Evolutionary conservation across 2,329 filamentous ascomycete genomes (phyloP), one percentile per base, ranked within the genome.

Genomic region (Aspergillus calidoustus): DNA sequence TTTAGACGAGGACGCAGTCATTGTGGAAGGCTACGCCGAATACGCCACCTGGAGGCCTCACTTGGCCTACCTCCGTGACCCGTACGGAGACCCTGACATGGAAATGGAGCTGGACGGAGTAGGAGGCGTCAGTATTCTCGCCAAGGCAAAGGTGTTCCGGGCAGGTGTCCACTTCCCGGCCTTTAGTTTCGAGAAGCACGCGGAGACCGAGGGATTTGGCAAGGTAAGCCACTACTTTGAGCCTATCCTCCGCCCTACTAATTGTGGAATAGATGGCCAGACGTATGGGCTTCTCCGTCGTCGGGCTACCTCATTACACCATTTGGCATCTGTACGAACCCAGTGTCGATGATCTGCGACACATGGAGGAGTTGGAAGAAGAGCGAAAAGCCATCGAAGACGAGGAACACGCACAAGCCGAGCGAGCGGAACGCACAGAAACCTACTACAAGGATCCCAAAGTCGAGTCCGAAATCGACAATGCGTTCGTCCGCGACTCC

Each of bases 321-420:
- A 97, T 99, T 67, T 99, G 95, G 95, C 95, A 99, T 88, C 84
- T 99, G 72, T 99, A 99, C 81, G 95, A 99, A 78, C 95, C 95
- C n/a, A 97, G 92, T 71, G 91, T 97, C 17, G 95, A 99, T 72
- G 95, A 99, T 72, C 91, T 98, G 65, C 89, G 91, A 62, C 95
- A 98, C 73, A 99, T 99, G 95, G 94, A 93, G 82, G 93, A 97
- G 79, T 97, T 98, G 94, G 94, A 98, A 74, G 84, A 89, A 66
- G 93, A 98, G 75, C 88, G 90, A 59, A 84, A 91, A 66, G 88
- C 87, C 28, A 90, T 89, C 52, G 94, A 97, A 76, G 85, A 87
- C 31, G 92, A 95, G 76, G 92, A 96, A 73, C 85, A 87, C 68
- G 87, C 89, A 64, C 89, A 89, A 72, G 85, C 86, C 25, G 89